phyloP scores from a whole-genome alignment of 1,139 yeast species.

The Spathaspora jeffriesii region DNA sequence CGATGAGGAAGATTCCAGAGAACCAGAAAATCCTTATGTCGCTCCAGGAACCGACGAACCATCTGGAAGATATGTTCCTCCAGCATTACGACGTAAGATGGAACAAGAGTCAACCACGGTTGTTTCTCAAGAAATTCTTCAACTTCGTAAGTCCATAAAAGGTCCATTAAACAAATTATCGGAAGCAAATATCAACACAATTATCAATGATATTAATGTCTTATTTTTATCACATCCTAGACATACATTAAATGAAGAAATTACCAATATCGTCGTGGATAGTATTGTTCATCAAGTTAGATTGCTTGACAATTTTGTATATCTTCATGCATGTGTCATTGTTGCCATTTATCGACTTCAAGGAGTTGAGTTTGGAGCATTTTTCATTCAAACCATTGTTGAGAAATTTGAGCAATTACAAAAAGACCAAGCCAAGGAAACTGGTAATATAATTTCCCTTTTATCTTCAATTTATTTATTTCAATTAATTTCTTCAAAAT shows the following conservation, averaged over 20 bases:
- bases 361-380: conserved; percentile 93
- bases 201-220: conserved; percentile 66
- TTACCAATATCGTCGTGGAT: conserved; percentile 64
- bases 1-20: conserved; percentile 23
- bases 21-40: conserved; percentile 79
- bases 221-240: conserved; percentile 71
- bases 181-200: conserved; percentile 75
- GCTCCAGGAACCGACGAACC: conserved; percentile 56
- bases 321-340: conserved; percentile 77
- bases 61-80: conserved; percentile 69
- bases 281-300: conserved; percentile 66
- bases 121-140: conserved; percentile 48
- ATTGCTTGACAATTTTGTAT: conserved; percentile 74
- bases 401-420: conserved; percentile 56
- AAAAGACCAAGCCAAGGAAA: conserved; percentile 35
- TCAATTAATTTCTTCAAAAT: conserved; percentile 69
- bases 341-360: conserved; percentile 75
- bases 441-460: conserved; percentile 70
- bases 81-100: conserved; percentile 67
- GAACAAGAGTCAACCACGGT: conserved; percentile 21
- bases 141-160: conserved; percentile 62
- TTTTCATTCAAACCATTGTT: conserved; percentile 74
- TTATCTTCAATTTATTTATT: conserved; percentile 78
- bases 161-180: conserved; percentile 86
- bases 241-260: conserved; percentile 69